These are phyloP conservation scores for Dunaliella primolecta DNA, from an alignment of 139 green algal species.

Conservation along the genomic window DNA sequence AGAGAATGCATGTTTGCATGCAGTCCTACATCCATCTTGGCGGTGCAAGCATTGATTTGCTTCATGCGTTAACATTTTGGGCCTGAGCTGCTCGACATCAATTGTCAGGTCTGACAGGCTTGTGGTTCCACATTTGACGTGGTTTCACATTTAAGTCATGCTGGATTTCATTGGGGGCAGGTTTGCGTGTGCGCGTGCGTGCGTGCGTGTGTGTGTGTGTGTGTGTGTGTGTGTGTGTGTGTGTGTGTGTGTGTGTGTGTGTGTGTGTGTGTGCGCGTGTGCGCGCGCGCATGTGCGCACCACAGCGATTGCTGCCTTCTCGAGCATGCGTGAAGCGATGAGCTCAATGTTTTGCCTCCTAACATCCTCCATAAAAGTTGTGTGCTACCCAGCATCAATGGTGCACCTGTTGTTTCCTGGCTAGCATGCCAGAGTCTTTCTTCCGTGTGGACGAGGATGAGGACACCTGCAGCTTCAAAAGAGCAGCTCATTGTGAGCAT, in stretches of 20 bases:
- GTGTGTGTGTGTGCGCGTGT: not conserved
- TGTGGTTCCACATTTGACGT: too few species aligned
- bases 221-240: not conserved
- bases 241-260: not conserved
- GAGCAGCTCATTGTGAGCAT: slow-evolving; percentile 18
- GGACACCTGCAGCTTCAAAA: not conserved
- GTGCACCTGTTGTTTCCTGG: slow-evolving; percentile 29
- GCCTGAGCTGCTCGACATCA: too few species aligned
- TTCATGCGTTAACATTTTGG: too few species aligned
- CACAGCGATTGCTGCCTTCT: not conserved
- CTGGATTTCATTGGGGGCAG: too few species aligned
- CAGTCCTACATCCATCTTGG: too few species aligned
- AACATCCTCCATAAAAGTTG: too few species aligned
- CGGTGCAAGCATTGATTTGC: too few species aligned
- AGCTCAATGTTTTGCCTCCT: too few species aligned
- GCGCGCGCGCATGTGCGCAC: not conserved
- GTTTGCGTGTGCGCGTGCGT: not conserved
- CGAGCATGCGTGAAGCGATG: too few species aligned
- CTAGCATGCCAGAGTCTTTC: slow-evolving; percentile 26
- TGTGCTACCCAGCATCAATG: not conserved
- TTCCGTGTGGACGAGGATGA: slow-evolving; percentile 9
- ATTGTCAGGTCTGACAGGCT: too few species aligned
- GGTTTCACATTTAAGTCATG: too few species aligned
- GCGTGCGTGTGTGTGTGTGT: not conserved
- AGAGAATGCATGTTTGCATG: not conserved